phyloP scores from a whole-genome alignment of 1,139 yeast genomes.

The Pichia sp. region DNA sequence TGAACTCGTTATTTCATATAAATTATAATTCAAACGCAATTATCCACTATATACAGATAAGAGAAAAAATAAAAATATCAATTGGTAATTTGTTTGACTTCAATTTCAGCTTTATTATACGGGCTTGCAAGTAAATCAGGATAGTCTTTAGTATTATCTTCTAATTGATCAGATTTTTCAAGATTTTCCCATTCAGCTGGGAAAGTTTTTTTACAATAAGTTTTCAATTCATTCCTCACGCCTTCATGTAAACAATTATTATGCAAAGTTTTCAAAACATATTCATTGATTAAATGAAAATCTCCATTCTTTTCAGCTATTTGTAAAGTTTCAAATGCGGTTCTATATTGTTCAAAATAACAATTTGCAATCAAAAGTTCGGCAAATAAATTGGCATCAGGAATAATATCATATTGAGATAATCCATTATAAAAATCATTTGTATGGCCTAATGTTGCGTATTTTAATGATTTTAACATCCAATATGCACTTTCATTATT shows the following conservation, averaged over 20 bases:
- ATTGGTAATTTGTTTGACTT: conserved; percentile 12
- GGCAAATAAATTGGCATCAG: conserved; percentile 49
- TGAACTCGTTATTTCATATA: too few species aligned
- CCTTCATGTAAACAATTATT: conserved; percentile 52
- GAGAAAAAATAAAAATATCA: too few species aligned
- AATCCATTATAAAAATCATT: conserved; percentile 59
- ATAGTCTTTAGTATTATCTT: conserved; percentile 28
- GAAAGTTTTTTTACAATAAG: conserved; percentile 48
- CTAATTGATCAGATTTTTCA: conserved; percentile 35
- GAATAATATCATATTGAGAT: conserved; percentile 47
- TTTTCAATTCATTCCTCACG: conserved; percentile 41
- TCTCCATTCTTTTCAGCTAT: conserved; percentile 47
- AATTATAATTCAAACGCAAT: too few species aligned
- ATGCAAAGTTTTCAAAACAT: conserved; percentile 51
- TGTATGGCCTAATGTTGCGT: conserved; percentile 53
- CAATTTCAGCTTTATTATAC: conserved; percentile 16
- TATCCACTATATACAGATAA: too few species aligned
- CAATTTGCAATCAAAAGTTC: conserved; percentile 72
- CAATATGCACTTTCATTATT: conserved; percentile 65
- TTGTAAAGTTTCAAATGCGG: conserved; percentile 50
- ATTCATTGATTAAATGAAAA: conserved; percentile 38
- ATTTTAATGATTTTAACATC: conserved; percentile 64
- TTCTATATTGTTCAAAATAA: conserved; percentile 55
- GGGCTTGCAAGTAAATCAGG: conserved; percentile 26
- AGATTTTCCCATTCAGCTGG: conserved; percentile 45